A percentile compares a stretch with the other conserved stretches of the same genome.
Evolutionary conservation across 768 basidiomycete genomes (phyloP).

Genomic region (button mushroom (Agaricus bisporus)): DNA sequence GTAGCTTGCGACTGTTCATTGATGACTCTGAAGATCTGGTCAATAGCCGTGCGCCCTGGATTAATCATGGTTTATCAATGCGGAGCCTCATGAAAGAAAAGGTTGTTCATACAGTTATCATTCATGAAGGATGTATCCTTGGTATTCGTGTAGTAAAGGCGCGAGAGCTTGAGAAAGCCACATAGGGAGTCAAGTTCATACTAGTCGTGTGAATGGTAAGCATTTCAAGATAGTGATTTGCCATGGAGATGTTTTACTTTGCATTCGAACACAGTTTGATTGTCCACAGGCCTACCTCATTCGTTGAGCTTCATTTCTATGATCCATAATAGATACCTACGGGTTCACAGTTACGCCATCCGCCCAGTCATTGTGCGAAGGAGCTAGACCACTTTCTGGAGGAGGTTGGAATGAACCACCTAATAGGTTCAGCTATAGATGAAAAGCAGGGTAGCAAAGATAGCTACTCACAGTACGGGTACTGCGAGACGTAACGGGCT

Average conservation of each 20-base stretch:
- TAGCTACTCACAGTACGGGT: slow-evolving; percentile 56
- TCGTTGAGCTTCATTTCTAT: background rate
- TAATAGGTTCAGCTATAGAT: slow-evolving; percentile 13
- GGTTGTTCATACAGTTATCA: slow-evolving; percentile 43
- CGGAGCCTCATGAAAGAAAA: background rate
- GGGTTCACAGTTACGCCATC: slow-evolving; percentile 68
- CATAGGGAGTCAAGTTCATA: slow-evolving; percentile 79
- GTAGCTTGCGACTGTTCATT: slow-evolving; percentile 70
- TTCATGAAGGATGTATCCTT: slow-evolving; percentile 70
- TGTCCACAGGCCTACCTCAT: slow-evolving; percentile 51
- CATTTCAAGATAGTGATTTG: background rate
- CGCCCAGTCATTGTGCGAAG: slow-evolving; percentile 64
- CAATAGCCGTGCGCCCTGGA: slow-evolving; percentile 60
- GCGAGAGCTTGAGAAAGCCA: slow-evolving; percentile 72
- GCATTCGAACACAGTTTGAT: slow-evolving; percentile 74
- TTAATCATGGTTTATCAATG: slow-evolving; percentile 3
- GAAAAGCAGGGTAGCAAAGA: background rate
- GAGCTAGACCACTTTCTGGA: slow-evolving; percentile 61
- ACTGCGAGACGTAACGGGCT: slow-evolving; percentile 63
- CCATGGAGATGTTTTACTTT: slow-evolving; percentile 39
- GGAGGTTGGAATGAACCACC: slow-evolving; percentile 78
- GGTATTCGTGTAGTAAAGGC: slow-evolving; percentile 67
- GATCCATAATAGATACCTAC: slow-evolving; percentile 29
- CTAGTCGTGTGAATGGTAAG: slow-evolving; percentile 23
- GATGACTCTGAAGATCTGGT: slow-evolving; percentile 71